phyloP scores from a whole-genome alignment of 768 basidiomycete genomes.

The Lenzites betulinus region DNA sequence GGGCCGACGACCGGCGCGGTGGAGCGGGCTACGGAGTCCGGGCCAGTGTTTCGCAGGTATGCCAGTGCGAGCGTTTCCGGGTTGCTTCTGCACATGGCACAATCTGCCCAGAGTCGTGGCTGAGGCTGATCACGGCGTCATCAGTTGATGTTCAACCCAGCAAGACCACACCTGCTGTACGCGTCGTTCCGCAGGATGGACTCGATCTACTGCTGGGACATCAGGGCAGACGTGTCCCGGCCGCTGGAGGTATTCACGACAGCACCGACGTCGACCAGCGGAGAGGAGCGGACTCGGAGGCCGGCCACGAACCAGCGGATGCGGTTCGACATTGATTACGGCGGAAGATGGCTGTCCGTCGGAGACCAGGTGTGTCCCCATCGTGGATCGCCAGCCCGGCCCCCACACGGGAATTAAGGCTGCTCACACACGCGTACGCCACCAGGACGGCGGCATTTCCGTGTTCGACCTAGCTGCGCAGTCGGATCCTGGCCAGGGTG shows the following conservation, averaged over 20 bases:
- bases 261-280: conserved; percentile 2
- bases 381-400: not conserved
- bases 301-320: conserved; percentile 70
- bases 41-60: conserved; percentile 59
- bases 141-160: conserved; percentile 79
- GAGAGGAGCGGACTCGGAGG: not conserved
- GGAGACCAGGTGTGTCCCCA: conserved; percentile 64
- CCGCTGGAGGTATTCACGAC: conserved; percentile 42
- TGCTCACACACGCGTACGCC: not conserved
- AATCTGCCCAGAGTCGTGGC: not conserved
- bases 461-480: conserved; percentile 54
- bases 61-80: no score
- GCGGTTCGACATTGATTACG: conserved; percentile 73
- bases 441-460: conserved; percentile 58
- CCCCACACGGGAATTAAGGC: conserved; percentile 3
- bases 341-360: conserved; percentile 61
- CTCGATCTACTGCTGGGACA: conserved; percentile 75
- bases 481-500: conserved; percentile 1
- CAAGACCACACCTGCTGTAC: conserved; percentile 69
- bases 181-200: conserved; percentile 73
- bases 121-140: no score
- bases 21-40: conserved; percentile 33
- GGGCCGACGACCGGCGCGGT: conserved; percentile 44
- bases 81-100: not conserved
- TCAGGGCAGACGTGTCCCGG: conserved; percentile 55